phyloP scores from a whole-genome alignment of 2,329 filamentous ascomycete species.

The Calcarisporium arbuscula region DNA sequence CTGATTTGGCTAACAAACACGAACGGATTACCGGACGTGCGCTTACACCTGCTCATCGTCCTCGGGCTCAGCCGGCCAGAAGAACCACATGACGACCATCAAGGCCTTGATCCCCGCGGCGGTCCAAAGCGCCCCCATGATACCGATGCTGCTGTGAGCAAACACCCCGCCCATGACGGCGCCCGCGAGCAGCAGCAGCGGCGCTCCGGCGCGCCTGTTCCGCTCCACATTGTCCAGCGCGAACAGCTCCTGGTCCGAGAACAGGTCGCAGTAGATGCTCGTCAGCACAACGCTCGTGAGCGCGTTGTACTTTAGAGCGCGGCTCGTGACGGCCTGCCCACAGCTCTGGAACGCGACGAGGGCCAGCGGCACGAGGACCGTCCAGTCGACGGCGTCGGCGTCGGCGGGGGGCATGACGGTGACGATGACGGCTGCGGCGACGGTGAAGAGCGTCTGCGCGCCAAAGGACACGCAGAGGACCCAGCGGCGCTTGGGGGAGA shows the following conservation, averaged over 20 bases:
- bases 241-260: constrained; percentile 54
- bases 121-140: constrained; percentile 52
- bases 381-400: constrained; percentile 45
- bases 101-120: constrained; percentile 49
- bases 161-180: constrained; percentile 45
- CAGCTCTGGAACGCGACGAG: constrained; percentile 71
- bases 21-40: too few relatives aligned
- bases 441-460: constrained; percentile 43
- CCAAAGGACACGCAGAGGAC: constrained; percentile 56
- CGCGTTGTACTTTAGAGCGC: constrained; percentile 62
- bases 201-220: constrained; percentile 44
- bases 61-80: constrained; percentile 47
- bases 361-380: constrained; percentile 59
- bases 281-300: constrained; percentile 76
- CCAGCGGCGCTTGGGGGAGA: constrained; percentile 57
- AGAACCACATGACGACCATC: constrained; percentile 52
- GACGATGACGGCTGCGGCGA: constrained; percentile 47
- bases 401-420: constrained; percentile 36
- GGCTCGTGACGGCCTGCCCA: constrained; percentile 69
- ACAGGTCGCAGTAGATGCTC: constrained; percentile 75
- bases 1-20: too few relatives aligned
- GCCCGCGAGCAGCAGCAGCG: constrained; percentile 41
- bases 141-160: constrained; percentile 40
- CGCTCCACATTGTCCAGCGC: constrained; percentile 38
- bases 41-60: constrained; percentile 19